A percentile compares a stretch with the other conserved stretches of the same genome.
Evolutionary conservation across 1,284 basidiomycete species (phyloP).

Genomic region (Ceratobasidium sp.): DNA sequence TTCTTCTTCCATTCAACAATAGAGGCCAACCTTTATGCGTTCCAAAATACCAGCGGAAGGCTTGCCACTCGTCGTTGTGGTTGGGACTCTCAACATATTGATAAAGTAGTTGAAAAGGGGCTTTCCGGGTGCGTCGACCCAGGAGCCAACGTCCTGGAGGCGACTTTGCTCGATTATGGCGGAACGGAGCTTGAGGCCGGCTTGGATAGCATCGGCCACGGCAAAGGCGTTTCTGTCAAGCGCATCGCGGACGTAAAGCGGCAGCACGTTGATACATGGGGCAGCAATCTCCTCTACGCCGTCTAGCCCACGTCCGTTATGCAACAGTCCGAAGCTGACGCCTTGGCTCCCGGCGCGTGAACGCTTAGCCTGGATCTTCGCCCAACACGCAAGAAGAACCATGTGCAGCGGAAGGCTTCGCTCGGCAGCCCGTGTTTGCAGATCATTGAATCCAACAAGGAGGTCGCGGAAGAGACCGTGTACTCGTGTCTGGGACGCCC

Average conservation of each 20-base stretch:
- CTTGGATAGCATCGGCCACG: conserved; percentile 58
- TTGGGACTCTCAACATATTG: conserved; percentile 56
- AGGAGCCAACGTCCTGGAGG: conserved; percentile 59
- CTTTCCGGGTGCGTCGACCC: conserved; percentile 55
- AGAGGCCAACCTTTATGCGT: conserved; percentile 42
- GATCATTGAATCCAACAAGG: conserved; percentile 18
- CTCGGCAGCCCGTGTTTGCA: conserved; percentile 9
- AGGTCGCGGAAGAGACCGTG: conserved; percentile 57
- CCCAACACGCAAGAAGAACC: conserved; percentile 65
- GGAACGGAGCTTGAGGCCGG: conserved; percentile 60
- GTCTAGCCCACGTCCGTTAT: conserved; percentile 59
- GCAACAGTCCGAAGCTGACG: conserved; percentile 65
- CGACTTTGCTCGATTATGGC: conserved; percentile 62
- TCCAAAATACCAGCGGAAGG: conserved; percentile 18
- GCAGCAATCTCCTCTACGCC: conserved; percentile 60
- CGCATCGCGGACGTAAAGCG: conserved; percentile 57
- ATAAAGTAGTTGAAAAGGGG: conserved; percentile 65
- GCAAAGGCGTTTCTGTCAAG: conserved; percentile 51
- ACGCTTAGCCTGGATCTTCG: conserved; percentile 59
- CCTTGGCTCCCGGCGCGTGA: conserved; percentile 52
- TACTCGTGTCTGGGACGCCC: conserved; percentile 50
- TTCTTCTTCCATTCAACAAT: too few relatives aligned
- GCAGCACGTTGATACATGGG: conserved; percentile 66
- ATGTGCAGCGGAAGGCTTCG: conserved; percentile 55
- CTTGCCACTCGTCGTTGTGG: conserved; percentile 4